Conservation (phyloP, 1,284 basidiomycete genomes). For the Vanrija sp. region DNA sequence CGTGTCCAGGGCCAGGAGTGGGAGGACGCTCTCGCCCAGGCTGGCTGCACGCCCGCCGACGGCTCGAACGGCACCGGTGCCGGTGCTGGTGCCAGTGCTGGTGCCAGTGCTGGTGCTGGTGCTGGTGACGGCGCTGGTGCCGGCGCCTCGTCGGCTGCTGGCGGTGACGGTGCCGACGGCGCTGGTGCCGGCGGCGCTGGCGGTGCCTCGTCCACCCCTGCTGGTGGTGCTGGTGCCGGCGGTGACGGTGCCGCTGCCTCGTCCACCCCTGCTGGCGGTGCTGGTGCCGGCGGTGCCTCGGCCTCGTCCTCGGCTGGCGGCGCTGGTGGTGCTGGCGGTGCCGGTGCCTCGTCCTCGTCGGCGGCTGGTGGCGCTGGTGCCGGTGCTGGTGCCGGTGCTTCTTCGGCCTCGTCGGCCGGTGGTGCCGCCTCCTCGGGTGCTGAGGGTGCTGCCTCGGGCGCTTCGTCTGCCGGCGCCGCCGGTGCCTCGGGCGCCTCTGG, state of each 20-base stretch:
- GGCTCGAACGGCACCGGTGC: background rate
- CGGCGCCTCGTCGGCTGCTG: too few species aligned
- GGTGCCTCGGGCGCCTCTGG: background rate
- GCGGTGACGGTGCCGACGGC: slow-evolving; percentile 14
- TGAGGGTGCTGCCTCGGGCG: background rate
- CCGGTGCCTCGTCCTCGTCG: slow-evolving; percentile 5
- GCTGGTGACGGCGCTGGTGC: slow-evolving; percentile 22
- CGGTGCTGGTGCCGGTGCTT: background rate
- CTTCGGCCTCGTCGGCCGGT: background rate
- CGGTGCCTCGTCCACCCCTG: background rate
- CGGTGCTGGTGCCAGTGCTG: background rate
- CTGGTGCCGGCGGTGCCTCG: background rate
- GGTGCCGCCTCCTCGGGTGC: background rate
- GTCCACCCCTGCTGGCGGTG: background rate
- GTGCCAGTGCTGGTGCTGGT: slow-evolving; percentile 10
- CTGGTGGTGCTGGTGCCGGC: background rate
- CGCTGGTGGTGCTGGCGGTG: background rate
- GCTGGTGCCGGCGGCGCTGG: background rate
- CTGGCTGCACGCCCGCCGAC: slow-evolving; percentile 3
- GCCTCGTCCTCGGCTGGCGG: background rate
- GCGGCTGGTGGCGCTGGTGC: background rate
- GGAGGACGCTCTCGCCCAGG: slow-evolving; percentile 10
- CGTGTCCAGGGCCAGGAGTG: slow-evolving; percentile 2
- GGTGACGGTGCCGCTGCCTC: background rate
- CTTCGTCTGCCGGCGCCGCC: background rate